Conservation (phyloP, 176 grass and related monocot genomes). For the maize (Zea mays) region DNA sequence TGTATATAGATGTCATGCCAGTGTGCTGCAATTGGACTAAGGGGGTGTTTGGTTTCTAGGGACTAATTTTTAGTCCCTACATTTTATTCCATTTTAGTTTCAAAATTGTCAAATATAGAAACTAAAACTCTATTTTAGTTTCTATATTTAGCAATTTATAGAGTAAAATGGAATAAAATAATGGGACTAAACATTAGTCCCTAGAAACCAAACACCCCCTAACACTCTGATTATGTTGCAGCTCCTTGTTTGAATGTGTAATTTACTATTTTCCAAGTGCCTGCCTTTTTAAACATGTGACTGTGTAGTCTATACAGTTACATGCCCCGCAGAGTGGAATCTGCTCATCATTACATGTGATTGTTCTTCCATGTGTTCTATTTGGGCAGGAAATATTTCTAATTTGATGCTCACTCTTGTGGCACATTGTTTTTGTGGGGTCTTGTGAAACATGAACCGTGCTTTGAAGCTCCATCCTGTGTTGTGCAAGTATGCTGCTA, state of each 20-base stretch:
- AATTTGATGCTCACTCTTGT: not conserved
- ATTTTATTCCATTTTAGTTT: no score
- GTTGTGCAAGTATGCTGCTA: not conserved
- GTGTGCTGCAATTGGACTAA: not conserved
- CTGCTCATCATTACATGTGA: constrained; percentile 34
- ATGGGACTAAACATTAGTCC: no score
- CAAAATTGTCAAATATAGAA: no score
- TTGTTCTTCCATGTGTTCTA: constrained; percentile 30
- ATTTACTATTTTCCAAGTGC: not conserved
- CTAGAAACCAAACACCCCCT: no score
- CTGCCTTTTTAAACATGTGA: constrained; percentile 22
- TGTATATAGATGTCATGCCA: not conserved
- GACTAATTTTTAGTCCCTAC: no score
- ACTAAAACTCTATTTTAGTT: no score
- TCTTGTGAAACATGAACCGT: not conserved
- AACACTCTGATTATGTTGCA: not conserved
- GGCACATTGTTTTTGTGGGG: not conserved
- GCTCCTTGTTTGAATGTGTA: not conserved
- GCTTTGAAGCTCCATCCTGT: not conserved
- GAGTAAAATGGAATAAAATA: no score
- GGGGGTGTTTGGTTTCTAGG: no score
- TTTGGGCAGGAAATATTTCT: constrained; percentile 25
- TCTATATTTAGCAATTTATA: no score
- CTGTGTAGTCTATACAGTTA: constrained; percentile 24
- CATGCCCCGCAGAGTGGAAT: constrained; percentile 31